Evolutionary conservation across 2,329 filamentous ascomycete genomes (phyloP).

Genomic region (Diatrype stigma): DNA sequence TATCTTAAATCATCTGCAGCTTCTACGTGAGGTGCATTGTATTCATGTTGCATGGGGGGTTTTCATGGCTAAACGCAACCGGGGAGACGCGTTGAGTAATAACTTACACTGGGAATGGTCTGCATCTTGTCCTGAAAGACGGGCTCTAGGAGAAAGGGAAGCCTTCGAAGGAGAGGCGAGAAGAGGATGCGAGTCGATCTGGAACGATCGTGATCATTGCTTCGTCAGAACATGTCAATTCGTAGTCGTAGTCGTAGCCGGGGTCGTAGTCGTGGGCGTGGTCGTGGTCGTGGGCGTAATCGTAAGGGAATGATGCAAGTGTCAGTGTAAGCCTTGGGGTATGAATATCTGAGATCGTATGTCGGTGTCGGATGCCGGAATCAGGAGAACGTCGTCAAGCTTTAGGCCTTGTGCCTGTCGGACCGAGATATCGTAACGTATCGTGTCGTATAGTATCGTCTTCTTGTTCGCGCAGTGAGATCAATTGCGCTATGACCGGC

Average conservation of each 20-base stretch:
- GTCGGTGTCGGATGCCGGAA: neutral
- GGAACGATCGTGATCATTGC: constrained; percentile 27
- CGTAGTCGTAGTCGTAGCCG: neutral
- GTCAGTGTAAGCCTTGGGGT: neutral
- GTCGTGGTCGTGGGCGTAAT: too few relatives aligned
- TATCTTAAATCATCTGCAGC: too few relatives aligned
- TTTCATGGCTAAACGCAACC: too few relatives aligned
- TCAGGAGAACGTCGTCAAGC: neutral
- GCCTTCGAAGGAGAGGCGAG: constrained; percentile 28
- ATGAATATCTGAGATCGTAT: neutral
- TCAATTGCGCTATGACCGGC: neutral
- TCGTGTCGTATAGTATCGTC: too few relatives aligned
- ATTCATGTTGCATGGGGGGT: neutral
- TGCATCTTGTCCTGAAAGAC: constrained; percentile 43
- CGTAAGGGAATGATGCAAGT: neutral
- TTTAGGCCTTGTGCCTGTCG: neutral
- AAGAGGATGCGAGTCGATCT: constrained; percentile 19
- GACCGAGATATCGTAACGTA: too few relatives aligned
- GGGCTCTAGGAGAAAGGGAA: constrained; percentile 30
- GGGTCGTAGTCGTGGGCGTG: too few relatives aligned
- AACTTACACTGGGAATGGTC: constrained; percentile 50
- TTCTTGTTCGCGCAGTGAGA: too few relatives aligned
- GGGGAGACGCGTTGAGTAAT: constrained; percentile 1
- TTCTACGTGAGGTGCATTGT: too few relatives aligned
- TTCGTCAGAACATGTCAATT: constrained; percentile 29